A percentile compares a stretch with the other conserved stretches of the same genome.
Evolutionary conservation across 768 basidiomycete species (phyloP).

Genomic region (Lactarius vividus): DNA sequence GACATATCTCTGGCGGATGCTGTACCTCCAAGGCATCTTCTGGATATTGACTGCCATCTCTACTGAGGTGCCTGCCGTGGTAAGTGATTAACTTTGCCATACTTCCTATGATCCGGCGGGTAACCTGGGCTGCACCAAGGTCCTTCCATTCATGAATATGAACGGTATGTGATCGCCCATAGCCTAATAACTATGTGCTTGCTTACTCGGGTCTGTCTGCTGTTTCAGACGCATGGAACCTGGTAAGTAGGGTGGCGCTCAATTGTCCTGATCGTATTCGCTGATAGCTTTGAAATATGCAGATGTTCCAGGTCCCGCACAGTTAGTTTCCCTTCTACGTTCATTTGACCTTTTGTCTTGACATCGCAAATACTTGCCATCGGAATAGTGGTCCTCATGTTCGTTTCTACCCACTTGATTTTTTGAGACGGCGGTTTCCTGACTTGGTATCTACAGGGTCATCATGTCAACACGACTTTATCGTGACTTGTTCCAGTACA

Average conservation of each 20-base stretch:
- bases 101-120: neutral
- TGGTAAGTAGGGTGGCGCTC: conserved; percentile 3
- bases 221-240: conserved; percentile 23
- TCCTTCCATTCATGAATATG: conserved; percentile 23
- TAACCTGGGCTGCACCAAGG: neutral
- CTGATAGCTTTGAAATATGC: conserved; percentile 3
- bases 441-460: conserved; percentile 14
- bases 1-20: conserved; percentile 26
- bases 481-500: conserved; percentile 26
- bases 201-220: neutral
- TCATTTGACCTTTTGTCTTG: neutral
- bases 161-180: conserved; percentile 13
- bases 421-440: neutral
- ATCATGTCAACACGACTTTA: conserved; percentile 26
- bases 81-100: neutral
- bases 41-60: conserved; percentile 18
- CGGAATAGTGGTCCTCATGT: conserved; percentile 26
- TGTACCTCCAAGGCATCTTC: conserved; percentile 24
- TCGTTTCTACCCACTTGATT: neutral
- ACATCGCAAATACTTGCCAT: neutral
- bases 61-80: conserved; percentile 25
- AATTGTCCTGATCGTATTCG: neutral
- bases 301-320: conserved; percentile 29
- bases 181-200: neutral
- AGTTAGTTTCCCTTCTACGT: conserved; percentile 19